A percentile compares a stretch with the other conserved stretches of the same genome.
These are phyloP conservation scores for Claviceps spartinae DNA, from an alignment of 2,329 filamentous ascomycete genomes.

Conservation along the genomic window DNA sequence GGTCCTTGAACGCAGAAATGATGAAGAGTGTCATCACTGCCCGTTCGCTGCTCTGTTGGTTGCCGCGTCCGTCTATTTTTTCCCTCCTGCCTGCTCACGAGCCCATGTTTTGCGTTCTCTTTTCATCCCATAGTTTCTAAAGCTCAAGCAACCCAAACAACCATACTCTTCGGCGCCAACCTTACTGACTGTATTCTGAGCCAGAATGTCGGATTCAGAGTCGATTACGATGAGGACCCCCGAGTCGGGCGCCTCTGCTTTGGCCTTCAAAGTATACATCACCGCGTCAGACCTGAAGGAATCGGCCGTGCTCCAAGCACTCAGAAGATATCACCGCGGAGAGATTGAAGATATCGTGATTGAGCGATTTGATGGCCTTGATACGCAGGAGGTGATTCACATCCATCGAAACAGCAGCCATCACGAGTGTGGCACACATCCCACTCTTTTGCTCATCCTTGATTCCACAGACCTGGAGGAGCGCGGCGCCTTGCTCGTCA, in stretches of 20 bases:
- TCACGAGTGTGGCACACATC: neutral
- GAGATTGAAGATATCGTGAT: neutral
- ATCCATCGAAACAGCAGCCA: neutral
- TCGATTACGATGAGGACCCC: neutral
- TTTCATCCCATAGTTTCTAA: neutral
- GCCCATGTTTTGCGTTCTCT: neutral
- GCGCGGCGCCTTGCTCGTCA: conserved; percentile 2
- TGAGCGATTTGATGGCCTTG: neutral
- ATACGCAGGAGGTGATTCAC: neutral
- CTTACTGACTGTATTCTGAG: neutral
- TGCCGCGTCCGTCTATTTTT: neutral
- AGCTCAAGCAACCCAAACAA: too few relatives aligned
- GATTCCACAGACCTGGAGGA: neutral
- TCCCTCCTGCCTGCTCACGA: neutral
- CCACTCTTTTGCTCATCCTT: conserved; percentile 2
- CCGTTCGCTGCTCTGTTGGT: neutral
- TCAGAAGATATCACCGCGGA: neutral
- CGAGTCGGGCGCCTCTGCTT: neutral
- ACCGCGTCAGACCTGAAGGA: neutral
- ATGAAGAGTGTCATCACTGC: neutral
- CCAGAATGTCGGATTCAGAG: neutral
- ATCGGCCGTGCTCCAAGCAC: neutral
- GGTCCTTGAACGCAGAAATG: neutral
- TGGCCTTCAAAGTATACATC: neutral
- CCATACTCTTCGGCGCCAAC: neutral